Conservation (phyloP, 495 filamentous ascomycete species). For the Choiromyces venosus region DNA sequence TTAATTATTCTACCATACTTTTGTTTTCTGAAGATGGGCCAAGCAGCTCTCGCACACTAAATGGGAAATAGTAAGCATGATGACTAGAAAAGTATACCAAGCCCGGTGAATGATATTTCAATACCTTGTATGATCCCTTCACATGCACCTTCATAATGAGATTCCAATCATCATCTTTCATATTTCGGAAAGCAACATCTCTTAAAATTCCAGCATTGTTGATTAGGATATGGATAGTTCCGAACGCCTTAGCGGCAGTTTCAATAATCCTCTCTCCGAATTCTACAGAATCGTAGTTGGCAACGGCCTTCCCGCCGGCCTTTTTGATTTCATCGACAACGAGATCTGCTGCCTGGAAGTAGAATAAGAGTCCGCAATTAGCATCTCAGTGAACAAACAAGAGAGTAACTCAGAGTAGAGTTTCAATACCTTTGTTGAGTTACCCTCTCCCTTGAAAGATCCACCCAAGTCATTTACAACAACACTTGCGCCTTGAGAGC, state of each 20-base stretch:
- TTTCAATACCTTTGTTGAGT: slow-evolving; percentile 64
- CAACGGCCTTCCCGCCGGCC: slow-evolving; percentile 90
- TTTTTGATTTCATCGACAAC: slow-evolving; percentile 92
- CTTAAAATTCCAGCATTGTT: slow-evolving; percentile 98
- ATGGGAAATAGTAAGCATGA: neutral
- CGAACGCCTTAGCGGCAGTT: slow-evolving; percentile 86
- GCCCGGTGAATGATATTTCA: neutral
- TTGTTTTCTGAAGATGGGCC: slow-evolving; percentile 97
- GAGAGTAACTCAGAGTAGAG: neutral
- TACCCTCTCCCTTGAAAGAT: slow-evolving; percentile 90
- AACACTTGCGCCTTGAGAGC: slow-evolving; percentile 83
- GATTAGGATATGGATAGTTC: slow-evolving; percentile 87
- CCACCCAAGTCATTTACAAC: slow-evolving; percentile 96
- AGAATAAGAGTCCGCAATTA: neutral
- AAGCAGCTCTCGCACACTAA: slow-evolving; percentile 85
- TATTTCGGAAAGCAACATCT: slow-evolving; percentile 97
- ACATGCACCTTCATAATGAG: slow-evolving; percentile 89
- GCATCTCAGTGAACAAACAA: neutral
- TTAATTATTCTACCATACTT: slow-evolving; percentile 96
- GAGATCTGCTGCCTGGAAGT: slow-evolving; percentile 77
- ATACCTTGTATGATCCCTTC: slow-evolving; percentile 84
- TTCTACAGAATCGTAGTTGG: slow-evolving; percentile 97
- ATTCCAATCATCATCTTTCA: slow-evolving; percentile 97
- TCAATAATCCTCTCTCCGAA: slow-evolving; percentile 93
- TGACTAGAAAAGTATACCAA: neutral